Base-by-base conservation (phyloP, 306 rosid species). In the Bauhinia variegata region DNA sequence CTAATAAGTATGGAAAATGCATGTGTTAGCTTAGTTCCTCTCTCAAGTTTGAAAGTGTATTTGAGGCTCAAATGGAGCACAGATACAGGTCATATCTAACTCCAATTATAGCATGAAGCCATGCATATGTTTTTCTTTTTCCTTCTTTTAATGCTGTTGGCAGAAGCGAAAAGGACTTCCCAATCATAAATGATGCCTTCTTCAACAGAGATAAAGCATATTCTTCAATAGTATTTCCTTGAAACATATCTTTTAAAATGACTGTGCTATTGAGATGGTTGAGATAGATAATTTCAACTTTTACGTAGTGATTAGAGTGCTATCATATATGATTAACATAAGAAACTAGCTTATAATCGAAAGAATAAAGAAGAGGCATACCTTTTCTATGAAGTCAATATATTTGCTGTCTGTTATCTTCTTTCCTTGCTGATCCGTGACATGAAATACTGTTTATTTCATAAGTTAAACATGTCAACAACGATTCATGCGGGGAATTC, bases 371-470 rank as follows among this genome's bases (percentile, higher is more conserved):
- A 60, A 76, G 67, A 62, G 47, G 32, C 18, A 56, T 83, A 85
- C 95, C 96, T 90, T 87, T 76, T 85, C 96, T 65, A 90, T 80
- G 73, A 78, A 75, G 34, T 83, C 89, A 10, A 87, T 80, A 68
- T 88, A 83, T 68, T 83, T 87, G 56, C 75, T 71, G 60, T 89
- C 96, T 63, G 85, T 81, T 67, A 89, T 69, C 87, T 87, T 85
- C 69, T 79, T 83, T 67, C 96, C 96, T 62, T 85, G 96, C 54
- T 89, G 96, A 79, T 89, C 96, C 36, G 93, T 89, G 69, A 87
- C 96, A 65, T 89, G 93, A 75, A 89, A 89, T 14, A 89, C 96
- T 89, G 86, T 73, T 37, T 9, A 70, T 68, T 47, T 41, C 63
- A 72, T 47, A 43, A 62, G 17, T 42, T 11, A 34, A 79, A 43